Evolutionary conservation across 2,329 filamentous ascomycete genomes (phyloP), one percentile per base, ranked within the genome.

Genomic region (Penicillium sclerotigenum): DNA sequence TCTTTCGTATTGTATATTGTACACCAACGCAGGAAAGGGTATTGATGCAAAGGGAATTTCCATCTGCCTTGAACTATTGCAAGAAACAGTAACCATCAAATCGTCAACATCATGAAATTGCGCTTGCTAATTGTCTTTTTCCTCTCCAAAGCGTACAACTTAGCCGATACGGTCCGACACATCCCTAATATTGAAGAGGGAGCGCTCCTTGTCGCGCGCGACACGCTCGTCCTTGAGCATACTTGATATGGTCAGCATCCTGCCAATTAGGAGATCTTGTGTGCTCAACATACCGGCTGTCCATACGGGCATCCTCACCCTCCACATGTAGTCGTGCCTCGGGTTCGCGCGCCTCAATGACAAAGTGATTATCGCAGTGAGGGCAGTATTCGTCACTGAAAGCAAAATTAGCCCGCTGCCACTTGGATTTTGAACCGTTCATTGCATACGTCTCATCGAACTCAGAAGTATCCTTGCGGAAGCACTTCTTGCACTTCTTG

Each of bases 401-500:
- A 31, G 16, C 22, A 7, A 38, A 2, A 45, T 59, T 45, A 60
- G 52, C 29, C 20, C 33, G 31, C 37, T 43, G 26, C 22, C 41
- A 20, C 20, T 42, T 43, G 18, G 11, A 16, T 7, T 49, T 24
- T 28, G 14, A 29, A 28, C 26, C 18, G 18, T 26, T 47, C 8
- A 16, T 45, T 45, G 56, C 63, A 45, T 64, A 81, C 80, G 80
- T 88, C 66, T 99, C 94, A 66, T 99, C 94, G 68, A 96, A 97
- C 73, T 96, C 90, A 62, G 85, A 79, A 43, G 88, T 88, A 68
- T 99, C 90, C 73, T 97, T 99, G 65, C 94, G 88, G 81, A 99
- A 99, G 76, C 88, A 92, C 78, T 99, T 99, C 66, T 89, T 92
- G 86, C 94, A 99, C 80, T 99, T 99, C 70, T 99, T 99, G 84